Base-by-base conservation (phyloP, 176 grass and related monocot species). In the Phragmites australis region DNA sequence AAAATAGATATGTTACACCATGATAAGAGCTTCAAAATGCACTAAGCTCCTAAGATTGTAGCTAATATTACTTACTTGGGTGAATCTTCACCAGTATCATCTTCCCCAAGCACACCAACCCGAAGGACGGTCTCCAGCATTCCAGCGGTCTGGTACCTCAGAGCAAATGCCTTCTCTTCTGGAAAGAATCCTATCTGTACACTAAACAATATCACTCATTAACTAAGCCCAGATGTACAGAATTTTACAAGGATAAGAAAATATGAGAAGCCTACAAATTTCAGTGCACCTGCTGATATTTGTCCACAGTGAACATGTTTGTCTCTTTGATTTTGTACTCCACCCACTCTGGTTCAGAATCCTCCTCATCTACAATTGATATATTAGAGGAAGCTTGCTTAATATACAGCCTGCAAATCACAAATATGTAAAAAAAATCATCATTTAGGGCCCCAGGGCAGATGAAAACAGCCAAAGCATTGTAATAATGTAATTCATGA, bases 251-350 rank as follows among this genome's bases (percentile, higher is more conserved):
- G 1, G 7, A 72, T 26, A 26, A 18, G 3, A 32, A 73, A 13
- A 40, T 6, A 60, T 26, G 32, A 32, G 46, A 81, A 39, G 53
- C 53, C 71, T 42, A 68, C 14, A 68, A 69, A 62, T 68, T 83
- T 47, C 22, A 71, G 75, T 15, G 45, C 64, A 99, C 93, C 96
- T 99, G 90, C 66, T 99, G 96, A 81, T 99, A 99, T 91, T 93
- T 95, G 57, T 99, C 96, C 25, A 88, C 90, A 6, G 90, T 95
- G 74, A 95, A 99, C 82, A 93, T 93, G 72, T 99, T 99, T 1
- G 87, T 89, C 82, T 99, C 96, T 87, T 95, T 99, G 82, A 99
- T 99, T 72, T 95, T 99, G 82, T 99, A 99, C 76, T 99, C 96
- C 6, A 79, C 79, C 90, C 96, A 99, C 77, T 95, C 93, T 16